These are phyloP conservation scores for Boletus rubroflammeus DNA, from an alignment of 768 basidiomycete genomes.

Conservation along the genomic window DNA sequence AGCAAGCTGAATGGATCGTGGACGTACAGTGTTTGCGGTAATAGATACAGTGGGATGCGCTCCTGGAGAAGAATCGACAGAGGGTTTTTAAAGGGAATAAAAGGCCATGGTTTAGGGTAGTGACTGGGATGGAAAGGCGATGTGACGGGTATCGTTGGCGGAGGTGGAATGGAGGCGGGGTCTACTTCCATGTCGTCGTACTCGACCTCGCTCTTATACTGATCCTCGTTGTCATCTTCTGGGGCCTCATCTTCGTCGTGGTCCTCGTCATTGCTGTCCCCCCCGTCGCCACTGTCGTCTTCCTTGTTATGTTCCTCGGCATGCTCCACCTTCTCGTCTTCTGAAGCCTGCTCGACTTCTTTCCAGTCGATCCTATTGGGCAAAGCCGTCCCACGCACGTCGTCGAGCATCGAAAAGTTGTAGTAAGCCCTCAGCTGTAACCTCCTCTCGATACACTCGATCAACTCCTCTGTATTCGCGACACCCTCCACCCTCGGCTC, in stretches of 20 bases:
- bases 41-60: constrained; percentile 32
- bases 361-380: background rate
- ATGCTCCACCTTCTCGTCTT: background rate
- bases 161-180: background rate
- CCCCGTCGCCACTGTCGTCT: background rate
- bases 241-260: background rate
- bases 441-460: constrained; percentile 4
- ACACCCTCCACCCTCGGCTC: constrained; percentile 16
- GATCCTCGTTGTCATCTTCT: background rate
- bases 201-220: background rate
- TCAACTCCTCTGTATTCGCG: constrained; percentile 15
- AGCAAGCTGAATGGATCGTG: constrained; percentile 43
- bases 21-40: constrained; percentile 40
- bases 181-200: background rate
- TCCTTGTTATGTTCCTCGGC: background rate
- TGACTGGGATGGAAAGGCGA: constrained; percentile 32
- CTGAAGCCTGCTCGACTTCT: background rate
- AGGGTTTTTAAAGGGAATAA: constrained; percentile 33
- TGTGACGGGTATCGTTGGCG: constrained; percentile 8
- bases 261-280: background rate
- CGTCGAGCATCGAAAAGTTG: background rate
- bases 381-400: background rate
- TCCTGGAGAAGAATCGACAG: constrained; percentile 30
- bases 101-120: constrained; percentile 42
- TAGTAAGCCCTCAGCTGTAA: background rate